These are phyloP conservation scores for Sporothrix pseudoabietina DNA, from an alignment of 2,329 filamentous ascomycete genomes.

Conservation along the genomic window DNA sequence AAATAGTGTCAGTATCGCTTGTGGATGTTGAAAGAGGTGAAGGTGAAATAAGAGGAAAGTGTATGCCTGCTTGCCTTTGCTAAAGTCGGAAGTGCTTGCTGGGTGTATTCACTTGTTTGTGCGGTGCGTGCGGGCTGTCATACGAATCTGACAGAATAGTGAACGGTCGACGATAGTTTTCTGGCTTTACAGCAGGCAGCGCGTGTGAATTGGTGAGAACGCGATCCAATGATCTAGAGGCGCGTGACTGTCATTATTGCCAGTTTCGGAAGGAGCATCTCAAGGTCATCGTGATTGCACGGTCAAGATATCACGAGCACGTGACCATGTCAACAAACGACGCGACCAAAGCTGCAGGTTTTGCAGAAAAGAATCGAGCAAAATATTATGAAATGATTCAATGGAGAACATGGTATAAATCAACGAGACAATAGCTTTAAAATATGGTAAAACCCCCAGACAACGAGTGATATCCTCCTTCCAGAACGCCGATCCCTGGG, in stretches of 20 bases:
- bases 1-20: neutral
- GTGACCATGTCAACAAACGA: neutral
- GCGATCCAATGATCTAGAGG: neutral
- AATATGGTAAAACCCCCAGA: neutral
- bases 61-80: neutral
- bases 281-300: neutral
- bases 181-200: too few species aligned
- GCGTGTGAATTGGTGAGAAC: neutral
- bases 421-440: neutral
- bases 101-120: neutral
- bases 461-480: neutral
- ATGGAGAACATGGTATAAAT: neutral
- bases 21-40: neutral
- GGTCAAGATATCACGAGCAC: neutral
- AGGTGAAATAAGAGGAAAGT: neutral
- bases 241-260: neutral
- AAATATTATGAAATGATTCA: neutral
- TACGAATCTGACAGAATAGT: neutral
- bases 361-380: neutral
- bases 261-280: slow-evolving; percentile 23
- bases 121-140: neutral
- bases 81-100: neutral
- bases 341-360: too few species aligned
- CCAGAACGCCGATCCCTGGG: neutral
- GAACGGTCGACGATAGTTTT: neutral